phyloP scores from a whole-genome alignment of 345 rosid genomes.

The Linum lewisii region DNA sequence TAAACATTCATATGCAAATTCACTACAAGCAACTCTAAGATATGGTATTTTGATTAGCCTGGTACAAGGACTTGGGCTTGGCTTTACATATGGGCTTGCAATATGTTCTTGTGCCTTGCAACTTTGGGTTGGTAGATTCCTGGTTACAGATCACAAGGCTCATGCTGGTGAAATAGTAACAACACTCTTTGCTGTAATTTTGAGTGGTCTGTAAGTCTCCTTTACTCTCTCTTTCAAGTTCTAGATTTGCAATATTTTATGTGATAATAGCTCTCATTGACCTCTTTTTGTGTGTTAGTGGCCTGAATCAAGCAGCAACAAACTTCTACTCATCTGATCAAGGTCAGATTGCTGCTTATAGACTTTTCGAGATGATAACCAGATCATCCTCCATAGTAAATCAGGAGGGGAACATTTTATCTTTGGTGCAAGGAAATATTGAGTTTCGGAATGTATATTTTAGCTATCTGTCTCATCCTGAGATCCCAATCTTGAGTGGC shows the following conservation, averaged over 20 bases:
- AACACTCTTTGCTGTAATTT: slow-evolving; percentile 82
- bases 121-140: slow-evolving; percentile 89
- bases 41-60: slow-evolving; percentile 90
- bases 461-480: slow-evolving; percentile 97
- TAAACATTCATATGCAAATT: slow-evolving; percentile 92
- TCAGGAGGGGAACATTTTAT: slow-evolving; percentile 57
- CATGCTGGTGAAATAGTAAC: slow-evolving; percentile 89
- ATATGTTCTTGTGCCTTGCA: slow-evolving; percentile 95
- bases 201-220: slow-evolving; percentile 95
- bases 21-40: slow-evolving; percentile 92
- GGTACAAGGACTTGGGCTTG: slow-evolving; percentile 99
- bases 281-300: slow-evolving; percentile 34
- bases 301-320: slow-evolving; percentile 98
- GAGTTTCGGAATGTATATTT: slow-evolving; percentile 98
- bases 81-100: slow-evolving; percentile 96
- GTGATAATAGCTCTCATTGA: slow-evolving; percentile 1
- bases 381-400: slow-evolving; percentile 70
- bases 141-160: slow-evolving; percentile 45
- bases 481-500: slow-evolving; percentile 94
- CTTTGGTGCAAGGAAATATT: slow-evolving; percentile 75
- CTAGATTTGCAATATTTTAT: slow-evolving; percentile 7
- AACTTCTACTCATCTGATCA: slow-evolving; percentile 98
- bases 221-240: too few species aligned
- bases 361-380: slow-evolving; percentile 98
- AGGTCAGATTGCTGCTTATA: slow-evolving; percentile 96